Conservation (phyloP, 2,329 filamentous ascomycete species). For the Knoxdaviesia proteae region DNA sequence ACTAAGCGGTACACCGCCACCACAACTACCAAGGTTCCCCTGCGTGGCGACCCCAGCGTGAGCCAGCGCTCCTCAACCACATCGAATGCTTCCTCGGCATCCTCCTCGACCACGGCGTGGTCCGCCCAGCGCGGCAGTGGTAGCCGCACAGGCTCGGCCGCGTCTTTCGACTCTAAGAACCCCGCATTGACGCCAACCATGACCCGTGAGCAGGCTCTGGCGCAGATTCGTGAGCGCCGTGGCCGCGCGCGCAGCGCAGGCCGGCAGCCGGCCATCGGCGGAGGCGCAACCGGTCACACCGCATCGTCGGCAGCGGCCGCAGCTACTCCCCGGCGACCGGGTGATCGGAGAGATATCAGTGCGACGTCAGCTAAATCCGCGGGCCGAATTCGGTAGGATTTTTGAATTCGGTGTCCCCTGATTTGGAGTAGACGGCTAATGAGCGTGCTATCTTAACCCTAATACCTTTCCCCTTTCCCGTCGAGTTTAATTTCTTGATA, state of each 20-base stretch:
- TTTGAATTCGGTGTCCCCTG: not conserved
- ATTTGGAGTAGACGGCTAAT: not conserved
- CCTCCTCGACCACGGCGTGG: not conserved
- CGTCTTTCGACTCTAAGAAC: constrained; percentile 31
- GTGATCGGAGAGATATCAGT: constrained; percentile 24
- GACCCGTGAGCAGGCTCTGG: constrained; percentile 54
- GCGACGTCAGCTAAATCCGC: constrained; percentile 17
- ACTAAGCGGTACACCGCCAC: constrained; percentile 16
- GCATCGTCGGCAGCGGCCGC: constrained; percentile 25
- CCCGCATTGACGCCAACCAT: constrained; percentile 43
- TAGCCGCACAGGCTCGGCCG: constrained; percentile 1
- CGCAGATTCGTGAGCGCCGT: constrained; percentile 51
- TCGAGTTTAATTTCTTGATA: not conserved
- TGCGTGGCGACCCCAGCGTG: constrained; percentile 21
- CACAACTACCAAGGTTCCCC: constrained; percentile 28
- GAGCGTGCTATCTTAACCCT: not conserved
- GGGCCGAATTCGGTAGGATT: not conserved
- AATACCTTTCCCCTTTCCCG: too few species aligned
- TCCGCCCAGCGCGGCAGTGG: constrained; percentile 1
- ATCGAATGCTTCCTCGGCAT: too few species aligned
- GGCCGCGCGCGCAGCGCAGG: constrained; percentile 51
- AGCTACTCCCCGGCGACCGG: constrained; percentile 18
- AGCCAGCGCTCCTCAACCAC: constrained; percentile 1
- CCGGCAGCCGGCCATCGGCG: constrained; percentile 10
- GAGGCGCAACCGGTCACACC: constrained; percentile 33